Conservation (phyloP, 768 basidiomycete genomes). For the Leccinum disarticulatum region DNA sequence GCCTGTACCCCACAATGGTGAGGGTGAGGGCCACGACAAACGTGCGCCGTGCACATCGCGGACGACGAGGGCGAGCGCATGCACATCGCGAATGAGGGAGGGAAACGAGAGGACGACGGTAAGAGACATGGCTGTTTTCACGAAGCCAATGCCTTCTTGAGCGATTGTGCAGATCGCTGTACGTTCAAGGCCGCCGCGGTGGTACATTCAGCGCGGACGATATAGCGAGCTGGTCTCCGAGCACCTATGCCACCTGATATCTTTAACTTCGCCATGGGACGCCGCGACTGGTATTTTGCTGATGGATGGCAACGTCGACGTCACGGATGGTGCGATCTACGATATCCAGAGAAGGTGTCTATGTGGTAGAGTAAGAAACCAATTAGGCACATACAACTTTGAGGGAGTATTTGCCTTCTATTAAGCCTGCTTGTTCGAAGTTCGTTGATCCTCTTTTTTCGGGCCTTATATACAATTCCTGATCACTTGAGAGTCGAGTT, state of each 20-base stretch:
- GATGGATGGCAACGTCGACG: slow-evolving; percentile 69
- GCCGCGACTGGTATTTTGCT: slow-evolving; percentile 52
- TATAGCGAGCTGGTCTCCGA: slow-evolving; percentile 46
- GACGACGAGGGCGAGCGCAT: no score
- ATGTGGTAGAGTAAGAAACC: slow-evolving; percentile 1
- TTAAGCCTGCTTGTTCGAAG: slow-evolving; percentile 59
- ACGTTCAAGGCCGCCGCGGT: no score
- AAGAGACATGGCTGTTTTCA: no score
- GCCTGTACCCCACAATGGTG: no score
- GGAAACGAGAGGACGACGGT: no score
- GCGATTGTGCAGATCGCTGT: no score
- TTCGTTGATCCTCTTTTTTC: slow-evolving; percentile 65
- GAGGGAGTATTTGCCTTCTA: slow-evolving; percentile 51
- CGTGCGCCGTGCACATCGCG: no score
- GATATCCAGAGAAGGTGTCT: slow-evolving; percentile 84
- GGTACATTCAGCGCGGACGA: slow-evolving; percentile 14
- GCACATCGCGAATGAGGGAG: no score
- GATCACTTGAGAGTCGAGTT: slow-evolving; percentile 46
- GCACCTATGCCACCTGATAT: slow-evolving; percentile 27
- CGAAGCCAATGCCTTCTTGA: no score
- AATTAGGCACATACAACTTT: neutral
- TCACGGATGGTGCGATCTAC: slow-evolving; percentile 82
- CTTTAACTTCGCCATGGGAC: slow-evolving; percentile 54
- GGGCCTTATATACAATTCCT: slow-evolving; percentile 67
- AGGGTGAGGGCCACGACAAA: no score